These are phyloP conservation scores for Mucor plumbeus DNA, from an alignment of 371 early-diverging fungal genomes.

Conservation along the genomic window DNA sequence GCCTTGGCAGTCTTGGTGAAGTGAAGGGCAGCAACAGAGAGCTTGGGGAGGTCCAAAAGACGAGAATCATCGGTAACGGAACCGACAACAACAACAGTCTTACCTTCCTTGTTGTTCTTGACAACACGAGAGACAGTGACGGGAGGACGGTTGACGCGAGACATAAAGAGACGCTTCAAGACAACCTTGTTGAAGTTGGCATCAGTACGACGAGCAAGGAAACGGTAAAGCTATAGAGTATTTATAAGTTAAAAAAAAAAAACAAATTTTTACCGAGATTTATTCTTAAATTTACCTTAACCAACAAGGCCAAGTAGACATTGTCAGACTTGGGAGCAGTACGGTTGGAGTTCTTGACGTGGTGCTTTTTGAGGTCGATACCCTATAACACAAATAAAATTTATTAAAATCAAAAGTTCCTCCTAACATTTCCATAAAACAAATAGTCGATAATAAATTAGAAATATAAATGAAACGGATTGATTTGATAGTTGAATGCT, in stretches of 20 bases:
- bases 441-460: neutral
- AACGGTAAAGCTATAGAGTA: conserved; percentile 89
- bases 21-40: conserved; percentile 94
- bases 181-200: conserved; percentile 98
- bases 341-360: conserved; percentile 91
- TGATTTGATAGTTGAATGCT: no score
- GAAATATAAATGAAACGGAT: neutral
- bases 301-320: conserved; percentile 94
- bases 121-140: conserved; percentile 91
- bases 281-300: conserved; percentile 64
- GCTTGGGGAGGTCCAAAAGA: conserved; percentile 92
- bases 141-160: conserved; percentile 95
- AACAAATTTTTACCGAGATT: neutral
- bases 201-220: conserved; percentile 98
- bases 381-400: conserved; percentile 62
- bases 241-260: neutral
- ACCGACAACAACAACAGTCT: conserved; percentile 93
- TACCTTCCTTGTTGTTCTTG: conserved; percentile 73
- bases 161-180: conserved; percentile 98
- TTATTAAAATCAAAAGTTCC: neutral
- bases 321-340: conserved; percentile 88
- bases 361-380: conserved; percentile 96
- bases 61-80: conserved; percentile 97
- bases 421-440: neutral
- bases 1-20: conserved; percentile 95